Evolutionary conservation across 2,329 filamentous ascomycete species (phyloP).

Genomic region (Amauroascus verrucosus): DNA sequence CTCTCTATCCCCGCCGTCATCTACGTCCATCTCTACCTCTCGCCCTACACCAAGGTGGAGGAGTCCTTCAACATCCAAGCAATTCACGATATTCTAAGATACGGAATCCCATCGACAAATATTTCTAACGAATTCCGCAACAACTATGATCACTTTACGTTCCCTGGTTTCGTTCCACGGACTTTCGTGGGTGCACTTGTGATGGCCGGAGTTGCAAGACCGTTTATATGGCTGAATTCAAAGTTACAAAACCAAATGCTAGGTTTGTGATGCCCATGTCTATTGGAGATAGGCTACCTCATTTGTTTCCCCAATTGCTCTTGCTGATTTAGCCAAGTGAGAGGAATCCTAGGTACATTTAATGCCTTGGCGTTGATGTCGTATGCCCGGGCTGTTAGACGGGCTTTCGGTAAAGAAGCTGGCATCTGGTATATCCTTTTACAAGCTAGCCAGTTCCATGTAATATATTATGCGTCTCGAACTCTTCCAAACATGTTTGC

Average conservation of each 20-base stretch:
- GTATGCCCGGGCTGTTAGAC: slow-evolving; percentile 54
- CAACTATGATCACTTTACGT: slow-evolving; percentile 79
- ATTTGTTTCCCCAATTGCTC: background rate
- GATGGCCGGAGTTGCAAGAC: slow-evolving; percentile 62
- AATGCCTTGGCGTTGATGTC: slow-evolving; percentile 61
- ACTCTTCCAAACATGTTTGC: slow-evolving; percentile 96
- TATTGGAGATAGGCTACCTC: background rate
- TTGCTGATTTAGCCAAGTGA: slow-evolving; percentile 39
- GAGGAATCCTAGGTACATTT: slow-evolving; percentile 64
- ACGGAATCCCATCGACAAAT: slow-evolving; percentile 59
- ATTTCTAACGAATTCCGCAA: slow-evolving; percentile 45
- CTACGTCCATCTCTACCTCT: slow-evolving; percentile 57
- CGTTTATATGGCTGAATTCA: slow-evolving; percentile 49
- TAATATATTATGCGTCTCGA: slow-evolving; percentile 83
- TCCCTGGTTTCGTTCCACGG: slow-evolving; percentile 82
- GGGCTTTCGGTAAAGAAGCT: slow-evolving; percentile 56
- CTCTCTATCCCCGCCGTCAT: slow-evolving; percentile 54
- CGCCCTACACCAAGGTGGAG: slow-evolving; percentile 94
- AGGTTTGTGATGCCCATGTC: slow-evolving; percentile 31
- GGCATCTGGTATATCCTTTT: slow-evolving; percentile 72
- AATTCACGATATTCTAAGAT: slow-evolving; percentile 73
- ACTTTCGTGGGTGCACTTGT: slow-evolving; percentile 76
- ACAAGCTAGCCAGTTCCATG: slow-evolving; percentile 77
- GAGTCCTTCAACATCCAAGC: slow-evolving; percentile 98
- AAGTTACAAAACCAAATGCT: slow-evolving; percentile 50